Evolutionary conservation across 805 yeast genomes (phyloP).

Genomic region (Yueomyces sinensis): DNA sequence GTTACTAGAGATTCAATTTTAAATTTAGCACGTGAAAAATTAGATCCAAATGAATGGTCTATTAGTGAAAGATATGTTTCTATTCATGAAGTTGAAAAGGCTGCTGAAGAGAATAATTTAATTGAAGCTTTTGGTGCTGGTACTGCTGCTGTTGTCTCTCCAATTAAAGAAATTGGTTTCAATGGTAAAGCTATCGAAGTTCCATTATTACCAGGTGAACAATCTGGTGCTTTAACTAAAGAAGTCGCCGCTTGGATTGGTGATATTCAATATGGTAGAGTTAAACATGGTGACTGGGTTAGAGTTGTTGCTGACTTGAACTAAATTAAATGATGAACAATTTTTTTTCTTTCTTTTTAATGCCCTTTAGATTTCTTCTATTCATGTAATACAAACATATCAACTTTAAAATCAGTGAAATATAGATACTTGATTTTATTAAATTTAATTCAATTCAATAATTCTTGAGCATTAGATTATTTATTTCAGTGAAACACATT

Average conservation of each 20-base stretch:
- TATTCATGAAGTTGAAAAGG: constrained; percentile 67
- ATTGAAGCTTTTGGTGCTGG: constrained; percentile 96
- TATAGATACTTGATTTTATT: no score
- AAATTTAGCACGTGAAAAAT: constrained; percentile 59
- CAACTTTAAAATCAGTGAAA: no score
- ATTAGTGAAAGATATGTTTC: constrained; percentile 74
- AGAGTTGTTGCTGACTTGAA: constrained; percentile 24
- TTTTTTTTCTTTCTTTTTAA: no score
- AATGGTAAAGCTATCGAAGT: constrained; percentile 58
- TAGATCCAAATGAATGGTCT: constrained; percentile 67
- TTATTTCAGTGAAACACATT: no score
- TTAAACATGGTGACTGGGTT: constrained; percentile 44
- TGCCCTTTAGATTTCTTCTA: no score
- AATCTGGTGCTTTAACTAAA: constrained; percentile 67
- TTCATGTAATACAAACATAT: no score
- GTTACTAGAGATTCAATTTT: constrained; percentile 88
- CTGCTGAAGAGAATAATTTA: constrained; percentile 67
- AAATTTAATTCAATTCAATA: no score
- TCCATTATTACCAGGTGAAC: constrained; percentile 70
- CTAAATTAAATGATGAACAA: background rate
- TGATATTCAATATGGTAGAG: constrained; percentile 81
- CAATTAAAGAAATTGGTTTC: constrained; percentile 80
- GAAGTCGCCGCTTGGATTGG: constrained; percentile 75
- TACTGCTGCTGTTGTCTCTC: constrained; percentile 94
- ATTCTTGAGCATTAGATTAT: no score